phyloP scores from a whole-genome alignment of 495 filamentous ascomycete genomes.

The Tuber aestivum region DNA sequence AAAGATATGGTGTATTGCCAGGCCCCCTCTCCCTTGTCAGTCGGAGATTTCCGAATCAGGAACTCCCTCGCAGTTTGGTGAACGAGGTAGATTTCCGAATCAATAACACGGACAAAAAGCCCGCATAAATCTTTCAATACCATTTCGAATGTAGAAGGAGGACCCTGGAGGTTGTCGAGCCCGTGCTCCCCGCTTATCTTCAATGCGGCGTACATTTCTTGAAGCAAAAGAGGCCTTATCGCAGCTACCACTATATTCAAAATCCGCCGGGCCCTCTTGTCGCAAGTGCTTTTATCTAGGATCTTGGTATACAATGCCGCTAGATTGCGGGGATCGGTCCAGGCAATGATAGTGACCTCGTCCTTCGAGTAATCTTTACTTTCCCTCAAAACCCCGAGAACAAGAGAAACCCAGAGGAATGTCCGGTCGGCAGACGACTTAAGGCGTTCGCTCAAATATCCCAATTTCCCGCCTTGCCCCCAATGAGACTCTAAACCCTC shows the following conservation, averaged over 20 bases:
- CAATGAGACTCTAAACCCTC: slow-evolving; percentile 30
- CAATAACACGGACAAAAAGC: slow-evolving; percentile 45
- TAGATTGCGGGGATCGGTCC: slow-evolving; percentile 33
- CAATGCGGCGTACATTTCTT: slow-evolving; percentile 46
- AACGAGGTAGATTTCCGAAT: slow-evolving; percentile 43
- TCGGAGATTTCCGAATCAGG: not conserved
- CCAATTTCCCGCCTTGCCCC: slow-evolving; percentile 12
- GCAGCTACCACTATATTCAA: slow-evolving; percentile 46
- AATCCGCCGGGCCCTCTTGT: slow-evolving; percentile 32
- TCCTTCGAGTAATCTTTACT: slow-evolving; percentile 2
- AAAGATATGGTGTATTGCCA: slow-evolving; percentile 11
- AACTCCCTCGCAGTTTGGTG: slow-evolving; percentile 24
- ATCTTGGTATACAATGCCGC: slow-evolving; percentile 42
- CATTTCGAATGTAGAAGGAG: slow-evolving; percentile 5
- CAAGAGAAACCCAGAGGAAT: slow-evolving; percentile 45
- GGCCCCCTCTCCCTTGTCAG: not conserved
- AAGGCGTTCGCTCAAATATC: slow-evolving; percentile 32
- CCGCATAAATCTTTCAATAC: slow-evolving; percentile 45
- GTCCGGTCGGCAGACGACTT: slow-evolving; percentile 43
- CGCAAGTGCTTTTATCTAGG: slow-evolving; percentile 34
- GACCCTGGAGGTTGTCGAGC: no score
- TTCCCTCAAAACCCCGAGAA: slow-evolving; percentile 20
- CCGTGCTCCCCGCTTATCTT: slow-evolving; percentile 37
- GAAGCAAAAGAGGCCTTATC: slow-evolving; percentile 42
- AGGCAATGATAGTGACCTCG: slow-evolving; percentile 35